Percentiles rank a stretch among this genome's conserved stretches.
phyloP scores from a whole-genome alignment of 306 rosid genomes.

The Neltuma alba region DNA sequence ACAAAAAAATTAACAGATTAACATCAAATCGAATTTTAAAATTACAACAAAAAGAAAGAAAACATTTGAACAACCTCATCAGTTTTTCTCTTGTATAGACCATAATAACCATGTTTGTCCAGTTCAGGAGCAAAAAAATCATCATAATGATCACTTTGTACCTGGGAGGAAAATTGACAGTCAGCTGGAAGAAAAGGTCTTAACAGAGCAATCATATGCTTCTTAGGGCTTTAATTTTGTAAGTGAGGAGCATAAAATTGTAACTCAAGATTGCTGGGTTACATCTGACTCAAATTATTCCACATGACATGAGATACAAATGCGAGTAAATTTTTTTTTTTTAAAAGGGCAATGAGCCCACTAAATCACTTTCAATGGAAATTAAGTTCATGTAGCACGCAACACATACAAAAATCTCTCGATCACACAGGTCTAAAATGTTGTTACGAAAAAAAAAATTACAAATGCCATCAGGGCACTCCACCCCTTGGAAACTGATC shows the following conservation, averaged over 20 bases:
- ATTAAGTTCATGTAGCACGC: not conserved
- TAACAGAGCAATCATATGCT: no score
- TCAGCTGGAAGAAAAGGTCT: no score
- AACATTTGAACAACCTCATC: conserved; percentile 65
- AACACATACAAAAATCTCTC: not conserved
- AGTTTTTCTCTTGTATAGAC: conserved; percentile 88
- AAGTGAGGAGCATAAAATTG: not conserved
- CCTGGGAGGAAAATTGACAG: conserved; percentile 42
- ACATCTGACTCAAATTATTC: not conserved
- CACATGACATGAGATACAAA: not conserved
- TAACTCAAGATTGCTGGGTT: not conserved
- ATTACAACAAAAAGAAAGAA: conserved; percentile 13
- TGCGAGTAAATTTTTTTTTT: no score
- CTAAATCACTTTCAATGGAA: conserved; percentile 5
- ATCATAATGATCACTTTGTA: conserved; percentile 87
- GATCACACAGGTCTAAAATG: conserved; percentile 1
- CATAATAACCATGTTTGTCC: conserved; percentile 95
- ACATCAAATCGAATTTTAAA: not conserved
- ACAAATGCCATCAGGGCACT: not conserved
- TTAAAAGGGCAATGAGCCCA: not conserved
- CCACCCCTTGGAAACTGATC: not conserved
- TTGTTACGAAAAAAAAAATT: not conserved
- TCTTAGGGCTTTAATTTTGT: not conserved
- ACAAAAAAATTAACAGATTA: conserved; percentile 27
- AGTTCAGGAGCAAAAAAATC: conserved; percentile 93